Conservation (phyloP, 805 yeast species). For the Kluyveromyces aestuarii region DNA sequence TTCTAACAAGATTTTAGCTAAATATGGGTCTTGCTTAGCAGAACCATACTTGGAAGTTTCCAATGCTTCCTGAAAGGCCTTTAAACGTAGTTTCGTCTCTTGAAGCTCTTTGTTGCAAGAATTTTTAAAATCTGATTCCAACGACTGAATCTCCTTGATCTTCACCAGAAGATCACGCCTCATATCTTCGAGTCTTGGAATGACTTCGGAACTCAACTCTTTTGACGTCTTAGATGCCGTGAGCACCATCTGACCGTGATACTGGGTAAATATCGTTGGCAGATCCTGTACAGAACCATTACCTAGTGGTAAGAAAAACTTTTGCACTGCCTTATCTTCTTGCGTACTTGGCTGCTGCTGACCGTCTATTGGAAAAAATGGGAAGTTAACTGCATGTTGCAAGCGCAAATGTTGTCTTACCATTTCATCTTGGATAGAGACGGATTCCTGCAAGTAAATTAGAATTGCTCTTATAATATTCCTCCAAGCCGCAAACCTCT, state of each 20-base stretch:
- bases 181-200: slow-evolving; percentile 60
- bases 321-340: slow-evolving; percentile 19
- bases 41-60: slow-evolving; percentile 47
- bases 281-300: slow-evolving; percentile 76
- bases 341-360: slow-evolving; percentile 20
- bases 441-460: slow-evolving; percentile 68
- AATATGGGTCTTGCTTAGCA: slow-evolving; percentile 66
- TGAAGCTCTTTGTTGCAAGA: slow-evolving; percentile 60
- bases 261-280: slow-evolving; percentile 58
- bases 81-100: slow-evolving; percentile 50
- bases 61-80: slow-evolving; percentile 48
- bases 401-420: slow-evolving; percentile 74
- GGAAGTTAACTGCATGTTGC: slow-evolving; percentile 61
- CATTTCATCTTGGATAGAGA: slow-evolving; percentile 80
- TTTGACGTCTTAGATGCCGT: slow-evolving; percentile 49
- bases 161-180: slow-evolving; percentile 72
- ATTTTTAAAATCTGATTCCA: slow-evolving; percentile 79
- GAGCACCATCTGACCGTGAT: slow-evolving; percentile 52
- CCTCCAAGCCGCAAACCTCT: slow-evolving; percentile 82
- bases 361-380: slow-evolving; percentile 25
- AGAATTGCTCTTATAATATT: slow-evolving; percentile 65
- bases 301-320: slow-evolving; percentile 69
- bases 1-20: slow-evolving; percentile 64
- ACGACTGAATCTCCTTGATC: slow-evolving; percentile 75
- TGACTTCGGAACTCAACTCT: slow-evolving; percentile 50